Conservation (phyloP, 2,329 filamentous ascomycete species). For the Aspergillus ibericus region DNA sequence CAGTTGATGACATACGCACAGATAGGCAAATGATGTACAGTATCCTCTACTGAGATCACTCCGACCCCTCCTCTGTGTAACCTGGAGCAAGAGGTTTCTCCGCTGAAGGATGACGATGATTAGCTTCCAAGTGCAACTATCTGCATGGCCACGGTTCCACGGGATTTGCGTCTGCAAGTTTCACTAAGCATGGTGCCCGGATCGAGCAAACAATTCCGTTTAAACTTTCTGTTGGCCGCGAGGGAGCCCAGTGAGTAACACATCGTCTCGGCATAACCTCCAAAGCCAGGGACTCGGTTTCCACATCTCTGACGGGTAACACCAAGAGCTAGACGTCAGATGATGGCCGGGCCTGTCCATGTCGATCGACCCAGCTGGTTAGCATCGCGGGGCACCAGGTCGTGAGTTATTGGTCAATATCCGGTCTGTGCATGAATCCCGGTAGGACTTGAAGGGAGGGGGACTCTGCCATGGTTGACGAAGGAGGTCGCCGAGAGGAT, state of each 20-base stretch:
- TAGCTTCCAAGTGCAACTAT: background rate
- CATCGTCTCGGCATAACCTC: background rate
- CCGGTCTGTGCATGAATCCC: constrained; percentile 2
- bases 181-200: background rate
- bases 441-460: background rate
- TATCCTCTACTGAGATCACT: background rate
- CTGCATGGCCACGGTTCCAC: background rate
- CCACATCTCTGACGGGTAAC: background rate
- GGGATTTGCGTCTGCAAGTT: background rate
- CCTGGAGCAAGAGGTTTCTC: background rate
- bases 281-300: background rate
- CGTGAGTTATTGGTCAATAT: background rate
- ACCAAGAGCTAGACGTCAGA: background rate
- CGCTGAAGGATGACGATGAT: background rate
- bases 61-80: background rate
- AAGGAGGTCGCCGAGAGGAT: constrained; percentile 1
- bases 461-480: background rate
- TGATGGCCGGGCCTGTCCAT: background rate
- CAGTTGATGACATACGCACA: background rate
- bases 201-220: background rate
- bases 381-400: background rate
- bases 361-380: background rate
- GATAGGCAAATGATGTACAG: background rate
- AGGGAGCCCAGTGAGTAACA: background rate
- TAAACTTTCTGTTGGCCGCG: background rate